phyloP scores from a whole-genome alignment of 805 yeast species.

The Lipomyces oligophaga region DNA sequence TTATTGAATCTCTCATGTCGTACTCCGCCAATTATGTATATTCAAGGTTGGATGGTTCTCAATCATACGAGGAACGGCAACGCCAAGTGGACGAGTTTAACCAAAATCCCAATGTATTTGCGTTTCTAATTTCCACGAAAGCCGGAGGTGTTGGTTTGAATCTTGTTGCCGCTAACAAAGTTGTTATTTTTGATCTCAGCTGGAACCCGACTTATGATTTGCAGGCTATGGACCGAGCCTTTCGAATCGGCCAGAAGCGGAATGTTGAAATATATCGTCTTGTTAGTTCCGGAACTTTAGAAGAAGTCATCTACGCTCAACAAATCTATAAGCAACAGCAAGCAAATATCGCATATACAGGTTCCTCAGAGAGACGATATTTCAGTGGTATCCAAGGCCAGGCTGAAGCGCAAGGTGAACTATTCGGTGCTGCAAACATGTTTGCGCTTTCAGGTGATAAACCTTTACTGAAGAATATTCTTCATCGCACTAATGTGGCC shows the following conservation, averaged over 20 bases:
- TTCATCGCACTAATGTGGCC: constrained; percentile 21
- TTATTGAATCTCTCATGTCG: constrained; percentile 14
- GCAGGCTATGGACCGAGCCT: constrained; percentile 27
- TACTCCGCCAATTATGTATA: constrained; percentile 9
- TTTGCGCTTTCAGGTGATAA: constrained; percentile 1
- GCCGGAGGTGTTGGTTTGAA: constrained; percentile 27
- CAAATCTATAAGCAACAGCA: constrained; percentile 28
- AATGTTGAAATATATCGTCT: constrained; percentile 25
- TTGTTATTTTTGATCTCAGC: constrained; percentile 22
- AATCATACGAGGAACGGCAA: constrained; percentile 15
- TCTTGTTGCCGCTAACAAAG: constrained; percentile 24
- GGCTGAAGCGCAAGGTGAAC: constrained; percentile 11
- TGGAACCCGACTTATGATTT: constrained; percentile 28
- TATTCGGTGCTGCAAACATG: constrained; percentile 21
- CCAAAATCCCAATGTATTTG: constrained; percentile 9
- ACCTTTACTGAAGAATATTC: constrained; percentile 8
- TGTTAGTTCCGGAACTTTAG: constrained; percentile 20
- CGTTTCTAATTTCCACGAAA: constrained; percentile 21
- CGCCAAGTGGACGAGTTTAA: constrained; percentile 17
- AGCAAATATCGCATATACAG: constrained; percentile 24
- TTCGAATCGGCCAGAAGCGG: constrained; percentile 22
- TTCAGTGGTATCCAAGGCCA: constrained; percentile 23
- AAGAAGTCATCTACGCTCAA: constrained; percentile 24
- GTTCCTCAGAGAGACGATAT: constrained; percentile 20
- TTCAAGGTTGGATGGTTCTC: constrained; percentile 18